phyloP scores from a whole-genome alignment of 2,329 filamentous ascomycete genomes.

The Cryphonectria nitschkei region DNA sequence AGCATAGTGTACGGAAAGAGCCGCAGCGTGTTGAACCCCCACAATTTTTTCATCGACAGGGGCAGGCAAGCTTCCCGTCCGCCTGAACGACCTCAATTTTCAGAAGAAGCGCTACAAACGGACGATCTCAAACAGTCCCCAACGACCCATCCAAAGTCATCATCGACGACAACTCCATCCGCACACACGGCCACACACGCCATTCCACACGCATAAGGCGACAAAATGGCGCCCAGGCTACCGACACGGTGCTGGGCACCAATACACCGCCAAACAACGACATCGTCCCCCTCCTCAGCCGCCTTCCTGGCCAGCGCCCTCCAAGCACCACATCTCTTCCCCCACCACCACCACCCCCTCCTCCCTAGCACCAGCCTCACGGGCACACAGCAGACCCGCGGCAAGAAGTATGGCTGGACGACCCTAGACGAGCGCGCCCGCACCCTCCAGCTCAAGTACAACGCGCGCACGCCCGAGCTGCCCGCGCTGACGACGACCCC shows the following conservation, averaged over 20 bases:
- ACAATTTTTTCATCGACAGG: constrained; percentile 20
- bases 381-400: constrained; percentile 38
- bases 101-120: background rate
- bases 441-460: constrained; percentile 60
- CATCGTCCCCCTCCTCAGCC: constrained; percentile 25
- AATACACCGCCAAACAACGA: constrained; percentile 35
- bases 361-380: constrained; percentile 41
- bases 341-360: constrained; percentile 47
- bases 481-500: constrained; percentile 61
- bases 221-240: constrained; percentile 51
- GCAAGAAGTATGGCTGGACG: constrained; percentile 64
- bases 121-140: background rate
- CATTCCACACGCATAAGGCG: background rate
- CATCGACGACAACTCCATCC: constrained; percentile 8
- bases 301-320: constrained; percentile 33
- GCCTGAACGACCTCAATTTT: constrained; percentile 25
- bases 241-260: constrained; percentile 49
- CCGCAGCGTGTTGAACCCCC: constrained; percentile 5
- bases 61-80: constrained; percentile 23
- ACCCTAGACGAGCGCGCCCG: constrained; percentile 49
- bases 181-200: background rate
- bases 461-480: constrained; percentile 52
- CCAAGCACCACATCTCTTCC: constrained; percentile 29
- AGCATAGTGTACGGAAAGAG: background rate
- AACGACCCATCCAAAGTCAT: background rate